Evolutionary conservation across 225 moss, liverwort and hornwort genomes (phyloP).

Genomic region (Bryum argenteum): DNA sequence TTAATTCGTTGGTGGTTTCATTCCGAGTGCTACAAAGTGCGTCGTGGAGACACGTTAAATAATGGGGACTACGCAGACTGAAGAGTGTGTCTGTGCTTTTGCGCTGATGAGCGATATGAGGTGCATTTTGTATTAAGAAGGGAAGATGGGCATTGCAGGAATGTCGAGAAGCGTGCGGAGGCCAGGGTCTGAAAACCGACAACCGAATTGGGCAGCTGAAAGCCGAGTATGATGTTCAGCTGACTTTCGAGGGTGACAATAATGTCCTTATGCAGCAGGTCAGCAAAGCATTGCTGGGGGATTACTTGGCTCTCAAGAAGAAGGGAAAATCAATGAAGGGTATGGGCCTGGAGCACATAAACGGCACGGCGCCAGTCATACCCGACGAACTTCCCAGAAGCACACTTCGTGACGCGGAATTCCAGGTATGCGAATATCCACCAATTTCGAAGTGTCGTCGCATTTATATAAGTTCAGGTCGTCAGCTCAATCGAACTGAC

Average conservation of each 20-base stretch:
- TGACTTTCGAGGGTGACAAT: slow-evolving; percentile 97
- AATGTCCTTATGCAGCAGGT: slow-evolving; percentile 99
- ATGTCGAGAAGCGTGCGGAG: slow-evolving; percentile 98
- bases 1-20: not conserved
- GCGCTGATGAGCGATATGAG: not conserved
- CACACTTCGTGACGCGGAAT: slow-evolving; percentile 56
- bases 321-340: slow-evolving; percentile 68
- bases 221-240: slow-evolving; percentile 89
- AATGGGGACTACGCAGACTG: not conserved
- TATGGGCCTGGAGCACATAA: slow-evolving; percentile 89
- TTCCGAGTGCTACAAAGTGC: not conserved
- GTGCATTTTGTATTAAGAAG: slow-evolving; percentile 10
- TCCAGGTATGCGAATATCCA: slow-evolving; percentile 57
- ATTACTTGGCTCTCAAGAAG: slow-evolving; percentile 60
- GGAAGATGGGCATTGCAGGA: slow-evolving; percentile 54
- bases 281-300: slow-evolving; percentile 81
- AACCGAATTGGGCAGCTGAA: slow-evolving; percentile 86
- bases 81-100: not conserved
- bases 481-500: not conserved
- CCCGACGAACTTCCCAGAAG: slow-evolving; percentile 56
- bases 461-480: not conserved
- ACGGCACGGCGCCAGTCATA: slow-evolving; percentile 53
- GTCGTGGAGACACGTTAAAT: not conserved
- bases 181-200: slow-evolving; percentile 89
- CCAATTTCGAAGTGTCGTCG: not conserved